Conservation (phyloP, 2,329 filamentous ascomycete species). For the Cercospora sojina region DNA sequence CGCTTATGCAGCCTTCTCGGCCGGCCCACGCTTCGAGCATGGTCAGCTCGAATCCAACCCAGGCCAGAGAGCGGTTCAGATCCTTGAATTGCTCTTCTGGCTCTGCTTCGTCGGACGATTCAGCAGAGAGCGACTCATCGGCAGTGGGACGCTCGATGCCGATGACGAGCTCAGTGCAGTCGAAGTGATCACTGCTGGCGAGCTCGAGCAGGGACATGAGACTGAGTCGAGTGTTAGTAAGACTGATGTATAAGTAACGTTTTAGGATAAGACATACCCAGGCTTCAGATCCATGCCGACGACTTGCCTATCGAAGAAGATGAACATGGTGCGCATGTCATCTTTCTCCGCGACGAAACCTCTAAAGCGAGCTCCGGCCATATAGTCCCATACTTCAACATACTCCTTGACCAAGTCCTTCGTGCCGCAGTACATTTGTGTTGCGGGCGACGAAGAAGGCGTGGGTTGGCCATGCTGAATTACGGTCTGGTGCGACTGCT, state of each 20-base stretch:
- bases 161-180: constrained; percentile 74
- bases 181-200: constrained; percentile 68
- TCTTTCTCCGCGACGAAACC: constrained; percentile 75
- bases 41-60: constrained; percentile 85
- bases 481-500: constrained; percentile 23
- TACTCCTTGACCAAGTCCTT: constrained; percentile 56
- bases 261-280: constrained; percentile 62
- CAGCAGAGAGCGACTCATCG: constrained; percentile 45
- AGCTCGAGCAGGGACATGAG: constrained; percentile 90
- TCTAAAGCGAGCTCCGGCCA: constrained; percentile 79
- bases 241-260: constrained; percentile 8
- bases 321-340: constrained; percentile 73
- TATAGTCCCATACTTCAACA: constrained; percentile 84
- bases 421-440: constrained; percentile 26
- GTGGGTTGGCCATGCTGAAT: constrained; percentile 37
- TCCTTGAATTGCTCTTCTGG: constrained; percentile 57
- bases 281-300: constrained; percentile 78
- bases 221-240: constrained; percentile 4
- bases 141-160: constrained; percentile 75
- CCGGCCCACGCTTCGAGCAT: constrained; percentile 73
- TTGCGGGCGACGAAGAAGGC: constrained; percentile 40
- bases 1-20: constrained; percentile 64
- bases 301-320: constrained; percentile 78
- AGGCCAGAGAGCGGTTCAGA: constrained; percentile 79
- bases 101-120: constrained; percentile 9